Evolutionary conservation across 2,329 filamentous ascomycete genomes (phyloP), one percentile per base, ranked within the genome.

Genomic region (Truncatella angustata): DNA sequence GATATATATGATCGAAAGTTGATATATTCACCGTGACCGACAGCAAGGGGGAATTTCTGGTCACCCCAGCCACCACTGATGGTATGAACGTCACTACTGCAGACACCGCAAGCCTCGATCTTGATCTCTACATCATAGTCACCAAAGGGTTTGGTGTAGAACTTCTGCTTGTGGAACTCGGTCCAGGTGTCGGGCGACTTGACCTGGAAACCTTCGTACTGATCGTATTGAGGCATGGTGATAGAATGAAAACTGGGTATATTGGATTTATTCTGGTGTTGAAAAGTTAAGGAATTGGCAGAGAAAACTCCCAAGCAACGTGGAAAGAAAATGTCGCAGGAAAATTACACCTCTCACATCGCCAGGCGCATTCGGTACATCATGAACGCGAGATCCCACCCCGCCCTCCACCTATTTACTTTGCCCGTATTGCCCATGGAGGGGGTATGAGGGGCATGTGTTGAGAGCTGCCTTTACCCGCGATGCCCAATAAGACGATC

Each of bases 51-150:
- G 53, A 66, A 67, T 35, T 57, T 56, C 52, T 66, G 61, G 3
- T 56, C 58, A 23, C 65, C 59, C 58, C 58, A 63, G 2, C 58
- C 72, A 12, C 68, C 72, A 43, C 70, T 66, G 5, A 76, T 62
- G 14, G 71, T 74, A 60, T 77, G 73, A 43, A 75, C 18, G 52
- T 76, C 73, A 4, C 66, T 70, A 47, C 70, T 74, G 55, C 75
- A 78, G 52, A 79, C 70, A 55, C 75, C 77, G 55, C 74, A 76
- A 61, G 77, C 74, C 28, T 73, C 71, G 50, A 80, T 65, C 53
- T 71, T 64, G 54, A 79, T 73, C 59, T 79, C 76, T 51, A 79
- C 61, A 58, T 77, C 73, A 35, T 67, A 73, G 54, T 77, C 74
- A 51, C 74, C 71, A 69, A 73, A 77, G 5, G 54, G 53, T 60